Conservation (phyloP, 108 stramenopile genomes). For the Stephanodiscus triporus region DNA sequence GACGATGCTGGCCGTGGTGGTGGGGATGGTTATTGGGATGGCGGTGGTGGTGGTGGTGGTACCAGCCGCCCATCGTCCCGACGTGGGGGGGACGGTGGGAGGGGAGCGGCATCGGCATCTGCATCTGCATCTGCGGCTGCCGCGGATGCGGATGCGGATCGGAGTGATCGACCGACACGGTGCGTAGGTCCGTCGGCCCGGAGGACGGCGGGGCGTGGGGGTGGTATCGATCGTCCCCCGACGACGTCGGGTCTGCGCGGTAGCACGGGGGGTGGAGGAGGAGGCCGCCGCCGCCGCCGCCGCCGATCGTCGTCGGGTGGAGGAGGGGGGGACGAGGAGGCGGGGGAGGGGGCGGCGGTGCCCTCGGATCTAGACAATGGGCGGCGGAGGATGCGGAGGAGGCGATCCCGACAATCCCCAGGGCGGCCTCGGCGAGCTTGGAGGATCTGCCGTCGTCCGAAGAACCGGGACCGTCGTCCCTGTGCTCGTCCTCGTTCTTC, state of each 20-base stretch:
- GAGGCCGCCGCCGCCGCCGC: too few species aligned
- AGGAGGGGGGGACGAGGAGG: not conserved
- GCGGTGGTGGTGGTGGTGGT: not conserved
- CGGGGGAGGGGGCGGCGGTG: not conserved
- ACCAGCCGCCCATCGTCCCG: not conserved
- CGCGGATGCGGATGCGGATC: not conserved
- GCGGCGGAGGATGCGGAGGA: too few species aligned
- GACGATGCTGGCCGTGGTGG: too few species aligned
- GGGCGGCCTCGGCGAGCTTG: not conserved
- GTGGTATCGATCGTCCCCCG: too few species aligned
- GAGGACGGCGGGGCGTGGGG: too few species aligned
- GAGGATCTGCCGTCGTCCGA: not conserved
- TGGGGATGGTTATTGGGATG: not conserved
- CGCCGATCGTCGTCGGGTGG: not conserved
- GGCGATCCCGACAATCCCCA: too few species aligned
- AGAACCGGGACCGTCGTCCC: not conserved
- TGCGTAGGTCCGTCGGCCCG: conserved; percentile 11
- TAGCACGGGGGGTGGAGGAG: too few species aligned
- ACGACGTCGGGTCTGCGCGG: too few species aligned
- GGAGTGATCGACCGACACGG: conserved; percentile 4
- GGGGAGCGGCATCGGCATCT: not conserved
- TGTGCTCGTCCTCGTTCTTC: not conserved
- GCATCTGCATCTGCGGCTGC: too few species aligned
- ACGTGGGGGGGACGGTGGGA: not conserved
- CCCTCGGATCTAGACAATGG: too few species aligned